Conservation (phyloP, 2,329 filamentous ascomycete species). For the Monosporascus sp. region DNA sequence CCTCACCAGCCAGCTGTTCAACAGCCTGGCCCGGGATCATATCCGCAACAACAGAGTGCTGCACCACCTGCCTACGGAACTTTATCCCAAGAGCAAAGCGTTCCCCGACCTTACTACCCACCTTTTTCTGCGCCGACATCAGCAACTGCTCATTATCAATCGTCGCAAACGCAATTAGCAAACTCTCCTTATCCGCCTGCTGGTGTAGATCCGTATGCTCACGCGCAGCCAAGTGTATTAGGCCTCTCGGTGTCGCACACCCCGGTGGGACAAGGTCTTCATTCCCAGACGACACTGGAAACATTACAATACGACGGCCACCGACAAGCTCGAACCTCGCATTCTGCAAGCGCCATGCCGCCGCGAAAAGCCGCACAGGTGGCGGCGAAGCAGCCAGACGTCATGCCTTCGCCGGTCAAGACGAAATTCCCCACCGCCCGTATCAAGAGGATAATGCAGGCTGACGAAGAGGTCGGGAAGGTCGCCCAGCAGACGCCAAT, state of each 20-base stretch:
- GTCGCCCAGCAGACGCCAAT: slow-evolving; percentile 97
- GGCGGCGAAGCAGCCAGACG: slow-evolving; percentile 30
- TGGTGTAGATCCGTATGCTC: neutral
- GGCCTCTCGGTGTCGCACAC: slow-evolving; percentile 6
- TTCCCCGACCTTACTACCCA: slow-evolving; percentile 17
- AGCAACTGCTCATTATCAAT: slow-evolving; percentile 9
- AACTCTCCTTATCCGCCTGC: neutral
- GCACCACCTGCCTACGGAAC: neutral
- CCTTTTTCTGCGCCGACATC: slow-evolving; percentile 17
- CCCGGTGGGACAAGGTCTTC: neutral
- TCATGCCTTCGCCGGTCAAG: slow-evolving; percentile 68
- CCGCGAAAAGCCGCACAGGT: slow-evolving; percentile 33
- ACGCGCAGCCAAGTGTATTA: neutral
- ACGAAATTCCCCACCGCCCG: slow-evolving; percentile 96
- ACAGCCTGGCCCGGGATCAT: slow-evolving; percentile 12
- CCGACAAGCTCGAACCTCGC: slow-evolving; percentile 12
- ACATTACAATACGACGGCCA: slow-evolving; percentile 19
- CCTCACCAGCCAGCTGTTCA: slow-evolving; percentile 18
- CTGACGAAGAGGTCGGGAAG: slow-evolving; percentile 96
- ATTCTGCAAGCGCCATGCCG: slow-evolving; percentile 28
- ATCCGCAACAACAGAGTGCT: slow-evolving; percentile 5
- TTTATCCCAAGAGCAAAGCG: slow-evolving; percentile 6
- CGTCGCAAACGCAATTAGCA: slow-evolving; percentile 6
- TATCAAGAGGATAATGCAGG: slow-evolving; percentile 99
- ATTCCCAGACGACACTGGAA: neutral